Evolutionary conservation across 176 grass and related monocot species (phyloP), one percentile per base, ranked within the genome.

Genomic region (Oryza meyeriana): DNA sequence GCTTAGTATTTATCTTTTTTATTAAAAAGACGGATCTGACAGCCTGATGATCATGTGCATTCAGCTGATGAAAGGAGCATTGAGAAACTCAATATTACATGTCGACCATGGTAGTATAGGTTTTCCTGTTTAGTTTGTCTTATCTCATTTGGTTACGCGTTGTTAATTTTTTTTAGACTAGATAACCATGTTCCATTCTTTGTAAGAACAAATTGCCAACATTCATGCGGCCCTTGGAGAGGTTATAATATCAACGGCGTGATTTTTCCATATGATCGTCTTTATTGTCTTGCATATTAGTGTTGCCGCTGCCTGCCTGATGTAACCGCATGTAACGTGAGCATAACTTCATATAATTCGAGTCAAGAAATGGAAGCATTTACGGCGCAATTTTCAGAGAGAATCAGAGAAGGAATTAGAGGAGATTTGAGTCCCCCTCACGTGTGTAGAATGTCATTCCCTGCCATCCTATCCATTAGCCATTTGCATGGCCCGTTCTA

Each of bases 31-130:
- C 50, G 41, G 47, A 50, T 20, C 72, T 66, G 31, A 77, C 63
- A 55, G 25, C 18, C 18, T 41, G 29, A 57, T 77, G 64, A 18
- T 59, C 48, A 8, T 34, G 40, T 75, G 36, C 61, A 27, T 61
- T 20, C 28, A 22, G 31, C 16, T 75, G 55, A 35, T 55, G 40
- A 66, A 85, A 33, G 55, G 67, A 72, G 45, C 78, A 78, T 29
- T 66, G 27, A 10, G 41, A 35, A 44, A 71, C 52, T 55, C 32
- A 22, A 75, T 75, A 75, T 66, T 82, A 64, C 78, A 77, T 71
- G 57, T 42, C 81, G 66, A 71, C 73, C 27, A 77, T 63, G 44
- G 35, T 80, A 85, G 33, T 27, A 57, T 69, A 72, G 67, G 6
- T 25, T 41, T 78, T 69, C 20, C 27, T 44, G 64, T 50, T 71